Percentiles rank a stretch among this genome's conserved stretches.
Conservation (phyloP, 768 basidiomycete genomes). For the Leucosporidium yakuticum region DNA sequence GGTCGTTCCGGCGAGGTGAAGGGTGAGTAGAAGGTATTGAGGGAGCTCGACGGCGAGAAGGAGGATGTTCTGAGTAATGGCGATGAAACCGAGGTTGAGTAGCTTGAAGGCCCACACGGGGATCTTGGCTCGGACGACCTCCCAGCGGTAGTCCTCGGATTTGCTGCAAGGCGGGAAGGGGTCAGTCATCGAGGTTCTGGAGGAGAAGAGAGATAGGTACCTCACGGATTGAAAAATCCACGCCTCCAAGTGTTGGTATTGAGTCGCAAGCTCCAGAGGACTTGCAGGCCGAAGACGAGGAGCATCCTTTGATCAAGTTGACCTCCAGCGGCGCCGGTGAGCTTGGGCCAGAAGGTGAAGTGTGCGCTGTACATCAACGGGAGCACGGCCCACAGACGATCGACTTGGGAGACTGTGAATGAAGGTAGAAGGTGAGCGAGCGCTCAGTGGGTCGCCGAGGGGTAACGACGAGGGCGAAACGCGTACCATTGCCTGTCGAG, state of each 20-base stretch:
- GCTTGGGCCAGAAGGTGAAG: conserved; percentile 55
- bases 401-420: conserved; percentile 68
- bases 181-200: neutral
- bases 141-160: conserved; percentile 89
- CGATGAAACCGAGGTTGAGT: conserved; percentile 43
- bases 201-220: neutral
- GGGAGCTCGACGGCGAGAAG: conserved; percentile 57
- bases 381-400: conserved; percentile 66
- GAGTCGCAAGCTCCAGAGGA: conserved; percentile 49
- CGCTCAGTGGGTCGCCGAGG: conserved; percentile 58
- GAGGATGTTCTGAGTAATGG: conserved; percentile 71
- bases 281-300: conserved; percentile 36
- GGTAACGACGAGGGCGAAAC: neutral
- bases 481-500: neutral
- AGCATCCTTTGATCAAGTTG: conserved; percentile 37
- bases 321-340: conserved; percentile 10
- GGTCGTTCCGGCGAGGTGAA: conserved; percentile 29
- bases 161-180: neutral
- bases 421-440: too few species aligned
- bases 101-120: conserved; percentile 57
- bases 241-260: conserved; percentile 77
- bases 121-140: conserved; percentile 59
- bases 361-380: conserved; percentile 78
- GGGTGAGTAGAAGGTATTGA: conserved; percentile 43
- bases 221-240: conserved; percentile 66